Conservation (phyloP, 176 grass and related monocot genomes). For the Carex pumila region DNA sequence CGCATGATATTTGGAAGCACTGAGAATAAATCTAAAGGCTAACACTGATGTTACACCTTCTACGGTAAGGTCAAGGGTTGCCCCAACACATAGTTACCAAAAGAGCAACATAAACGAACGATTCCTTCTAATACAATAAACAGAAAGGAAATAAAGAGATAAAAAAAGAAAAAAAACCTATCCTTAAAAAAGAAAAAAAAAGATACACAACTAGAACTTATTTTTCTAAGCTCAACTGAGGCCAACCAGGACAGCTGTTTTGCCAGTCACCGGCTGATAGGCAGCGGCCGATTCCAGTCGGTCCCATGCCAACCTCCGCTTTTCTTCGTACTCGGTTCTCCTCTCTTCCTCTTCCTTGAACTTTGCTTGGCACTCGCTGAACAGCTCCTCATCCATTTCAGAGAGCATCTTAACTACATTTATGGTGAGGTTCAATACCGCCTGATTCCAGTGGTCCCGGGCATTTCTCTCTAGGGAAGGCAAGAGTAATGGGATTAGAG, state of each 20-base stretch:
- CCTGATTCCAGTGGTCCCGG: slow-evolving; percentile 78
- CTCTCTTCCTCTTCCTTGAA: slow-evolving; percentile 73
- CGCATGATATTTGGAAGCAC: no score
- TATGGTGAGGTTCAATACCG: slow-evolving; percentile 66
- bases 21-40: not conserved
- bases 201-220: slow-evolving; percentile 14
- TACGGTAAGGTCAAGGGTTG: not conserved
- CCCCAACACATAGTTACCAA: slow-evolving; percentile 16
- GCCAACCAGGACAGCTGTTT: slow-evolving; percentile 79
- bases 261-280: slow-evolving; percentile 75
- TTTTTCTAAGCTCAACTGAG: not conserved
- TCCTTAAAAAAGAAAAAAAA: not conserved
- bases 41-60: not conserved
- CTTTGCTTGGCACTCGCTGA: slow-evolving; percentile 43
- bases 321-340: slow-evolving; percentile 28
- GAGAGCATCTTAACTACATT: slow-evolving; percentile 82
- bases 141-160: not conserved
- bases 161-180: slow-evolving; percentile 5
- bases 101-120: not conserved
- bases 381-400: slow-evolving; percentile 78
- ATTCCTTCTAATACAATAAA: slow-evolving; percentile 26
- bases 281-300: slow-evolving; percentile 59
- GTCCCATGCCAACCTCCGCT: slow-evolving; percentile 54
- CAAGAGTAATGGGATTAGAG: slow-evolving; percentile 63
- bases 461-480: slow-evolving; percentile 67